Evolutionary conservation across 768 basidiomycete species (phyloP).

Genomic region (Suillus sp.): DNA sequence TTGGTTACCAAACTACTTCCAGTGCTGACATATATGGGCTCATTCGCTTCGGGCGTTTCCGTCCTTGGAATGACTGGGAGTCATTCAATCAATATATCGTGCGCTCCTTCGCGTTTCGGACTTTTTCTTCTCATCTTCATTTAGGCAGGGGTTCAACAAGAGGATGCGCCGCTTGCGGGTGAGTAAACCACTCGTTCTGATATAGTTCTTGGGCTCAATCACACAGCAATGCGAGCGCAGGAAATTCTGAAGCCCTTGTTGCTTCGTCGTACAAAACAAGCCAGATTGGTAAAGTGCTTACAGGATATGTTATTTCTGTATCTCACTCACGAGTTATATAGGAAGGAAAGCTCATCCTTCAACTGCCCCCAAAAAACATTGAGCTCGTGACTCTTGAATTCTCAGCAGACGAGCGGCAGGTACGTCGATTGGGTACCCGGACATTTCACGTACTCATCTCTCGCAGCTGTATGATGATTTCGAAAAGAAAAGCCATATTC

Average conservation of each 20-base stretch:
- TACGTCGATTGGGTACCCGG: conserved; percentile 28
- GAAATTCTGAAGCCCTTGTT: conserved; percentile 66
- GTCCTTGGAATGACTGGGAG: conserved; percentile 75
- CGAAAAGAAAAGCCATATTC: conserved; percentile 55
- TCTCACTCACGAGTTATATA: conserved; percentile 11
- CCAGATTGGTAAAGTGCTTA: conserved; percentile 36
- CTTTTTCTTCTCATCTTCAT: conserved; percentile 1
- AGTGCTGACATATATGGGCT: conserved; percentile 71
- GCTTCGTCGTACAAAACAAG: conserved; percentile 74
- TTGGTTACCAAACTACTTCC: background rate
- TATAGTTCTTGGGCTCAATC: background rate
- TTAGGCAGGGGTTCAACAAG: conserved; percentile 54
- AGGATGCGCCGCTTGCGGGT: conserved; percentile 65
- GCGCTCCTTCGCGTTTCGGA: conserved; percentile 17
- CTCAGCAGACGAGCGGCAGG: conserved; percentile 64
- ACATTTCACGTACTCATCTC: conserved; percentile 1
- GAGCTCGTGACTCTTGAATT: conserved; percentile 64
- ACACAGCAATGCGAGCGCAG: conserved; percentile 58
- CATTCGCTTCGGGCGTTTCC: conserved; percentile 66
- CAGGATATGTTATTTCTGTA: background rate
- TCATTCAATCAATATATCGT: conserved; percentile 63
- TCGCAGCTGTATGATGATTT: conserved; percentile 57
- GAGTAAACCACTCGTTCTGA: conserved; percentile 12
- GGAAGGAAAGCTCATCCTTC: conserved; percentile 70
- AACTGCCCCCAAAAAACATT: conserved; percentile 62